Conservation (phyloP, 768 basidiomycete genomes). For the Russula brevipes region DNA sequence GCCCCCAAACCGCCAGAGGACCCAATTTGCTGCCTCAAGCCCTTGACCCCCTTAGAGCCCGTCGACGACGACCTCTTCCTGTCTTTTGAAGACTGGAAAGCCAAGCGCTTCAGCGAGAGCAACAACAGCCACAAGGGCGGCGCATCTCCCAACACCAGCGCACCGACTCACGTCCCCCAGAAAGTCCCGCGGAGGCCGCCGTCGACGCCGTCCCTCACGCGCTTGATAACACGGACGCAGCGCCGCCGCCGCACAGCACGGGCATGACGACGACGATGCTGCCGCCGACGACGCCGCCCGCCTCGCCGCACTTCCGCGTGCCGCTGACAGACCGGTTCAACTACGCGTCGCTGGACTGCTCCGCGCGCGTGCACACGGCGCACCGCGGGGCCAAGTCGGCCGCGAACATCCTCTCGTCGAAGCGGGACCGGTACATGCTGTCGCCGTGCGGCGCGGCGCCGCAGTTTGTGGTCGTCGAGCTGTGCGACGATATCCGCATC, state of each 20-base stretch:
- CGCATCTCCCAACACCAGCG: conserved; percentile 5
- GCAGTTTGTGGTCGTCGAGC: conserved; percentile 88
- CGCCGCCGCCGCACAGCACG: background rate
- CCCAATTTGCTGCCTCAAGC: conserved; percentile 66
- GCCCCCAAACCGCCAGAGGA: conserved; percentile 47
- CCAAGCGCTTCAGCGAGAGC: conserved; percentile 48
- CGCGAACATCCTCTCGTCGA: conserved; percentile 77
- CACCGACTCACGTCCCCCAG: background rate
- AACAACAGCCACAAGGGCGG: conserved; percentile 31
- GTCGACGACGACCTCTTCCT: conserved; percentile 61
- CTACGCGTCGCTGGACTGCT: conserved; percentile 90
- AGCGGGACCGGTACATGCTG: conserved; percentile 95
- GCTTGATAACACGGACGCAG: background rate
- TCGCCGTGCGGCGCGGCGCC: conserved; percentile 68
- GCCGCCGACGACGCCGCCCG: conserved; percentile 23
- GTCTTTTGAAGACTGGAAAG: conserved; percentile 88
- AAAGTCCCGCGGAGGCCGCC: background rate
- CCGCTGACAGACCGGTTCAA: conserved; percentile 88
- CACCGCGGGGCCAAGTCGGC: conserved; percentile 80
- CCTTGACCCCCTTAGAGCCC: conserved; percentile 38
- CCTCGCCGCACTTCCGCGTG: conserved; percentile 57
- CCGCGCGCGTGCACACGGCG: conserved; percentile 82
- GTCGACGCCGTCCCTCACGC: background rate
- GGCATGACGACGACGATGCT: background rate
- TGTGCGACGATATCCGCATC: conserved; percentile 96